Evolutionary conservation across 2,329 filamentous ascomycete species (phyloP).

Genomic region (Penicillium sp.): DNA sequence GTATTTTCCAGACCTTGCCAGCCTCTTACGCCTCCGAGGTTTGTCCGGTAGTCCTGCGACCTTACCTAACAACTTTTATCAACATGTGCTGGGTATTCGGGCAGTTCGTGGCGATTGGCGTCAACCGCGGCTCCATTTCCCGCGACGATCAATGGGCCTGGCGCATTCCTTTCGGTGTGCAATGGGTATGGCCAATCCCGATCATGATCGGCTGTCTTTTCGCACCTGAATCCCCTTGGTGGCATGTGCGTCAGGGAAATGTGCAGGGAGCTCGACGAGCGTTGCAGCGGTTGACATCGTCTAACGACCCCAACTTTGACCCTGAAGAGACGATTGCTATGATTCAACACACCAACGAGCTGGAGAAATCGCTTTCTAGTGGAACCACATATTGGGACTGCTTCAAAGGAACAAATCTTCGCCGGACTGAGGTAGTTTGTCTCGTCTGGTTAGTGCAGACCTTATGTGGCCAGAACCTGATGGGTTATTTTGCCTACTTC

Average conservation of each 20-base stretch:
- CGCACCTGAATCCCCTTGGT: constrained; percentile 49
- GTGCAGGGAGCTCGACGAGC: constrained; percentile 41
- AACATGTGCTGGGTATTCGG: constrained; percentile 44
- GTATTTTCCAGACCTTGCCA: constrained; percentile 45
- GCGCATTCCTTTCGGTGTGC: constrained; percentile 48
- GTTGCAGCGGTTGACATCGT: constrained; percentile 40
- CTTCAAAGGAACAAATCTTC: constrained; percentile 73
- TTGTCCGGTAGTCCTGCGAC: constrained; percentile 37
- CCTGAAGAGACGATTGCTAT: constrained; percentile 78
- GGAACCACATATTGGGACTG: constrained; percentile 75
- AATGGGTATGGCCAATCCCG: constrained; percentile 50
- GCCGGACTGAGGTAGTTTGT: constrained; percentile 68
- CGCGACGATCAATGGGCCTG: constrained; percentile 47
- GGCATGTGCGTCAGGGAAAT: constrained; percentile 44
- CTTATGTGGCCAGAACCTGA: constrained; percentile 58
- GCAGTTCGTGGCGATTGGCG: constrained; percentile 47
- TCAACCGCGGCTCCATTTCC: constrained; percentile 42
- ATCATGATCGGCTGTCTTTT: constrained; percentile 42
- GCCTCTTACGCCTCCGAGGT: constrained; percentile 43
- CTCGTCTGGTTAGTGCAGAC: constrained; percentile 62
- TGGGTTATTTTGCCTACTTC: constrained; percentile 60
- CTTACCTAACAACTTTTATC: constrained; percentile 41
- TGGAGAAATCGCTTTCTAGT: constrained; percentile 69
- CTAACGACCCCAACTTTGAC: constrained; percentile 64
- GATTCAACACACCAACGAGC: constrained; percentile 81